Conservation (phyloP, 1,284 basidiomycete genomes). For the Anthracocystis walkeri region DNA sequence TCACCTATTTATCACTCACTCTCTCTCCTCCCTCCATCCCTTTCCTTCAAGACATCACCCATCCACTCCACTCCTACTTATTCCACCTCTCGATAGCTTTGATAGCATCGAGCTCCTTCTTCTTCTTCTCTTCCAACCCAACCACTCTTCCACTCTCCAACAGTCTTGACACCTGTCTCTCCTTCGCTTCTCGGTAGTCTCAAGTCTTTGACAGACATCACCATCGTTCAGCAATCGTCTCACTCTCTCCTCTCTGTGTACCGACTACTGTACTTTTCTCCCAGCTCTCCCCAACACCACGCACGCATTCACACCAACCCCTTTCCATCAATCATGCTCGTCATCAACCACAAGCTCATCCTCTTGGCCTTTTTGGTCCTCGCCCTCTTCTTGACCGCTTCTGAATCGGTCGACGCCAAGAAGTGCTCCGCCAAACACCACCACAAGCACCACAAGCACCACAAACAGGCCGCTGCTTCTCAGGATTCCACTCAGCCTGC, state of each 20-base stretch:
- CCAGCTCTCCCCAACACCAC: background rate
- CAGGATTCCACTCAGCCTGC: slow-evolving; percentile 10
- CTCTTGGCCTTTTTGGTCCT: slow-evolving; percentile 41
- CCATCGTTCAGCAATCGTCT: slow-evolving; percentile 32
- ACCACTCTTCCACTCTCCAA: slow-evolving; percentile 1
- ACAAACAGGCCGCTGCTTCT: slow-evolving; percentile 6
- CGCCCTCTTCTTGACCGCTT: slow-evolving; percentile 28
- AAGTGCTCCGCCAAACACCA: slow-evolving; percentile 39
- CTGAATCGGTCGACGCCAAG: slow-evolving; percentile 32
- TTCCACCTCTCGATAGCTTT: slow-evolving; percentile 36
- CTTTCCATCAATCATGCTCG: slow-evolving; percentile 24
- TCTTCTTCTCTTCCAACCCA: too few relatives aligned
- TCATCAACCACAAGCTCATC: slow-evolving; percentile 44
- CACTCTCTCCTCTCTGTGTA: slow-evolving; percentile 4
- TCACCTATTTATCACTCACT: background rate
- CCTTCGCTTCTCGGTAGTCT: slow-evolving; percentile 27
- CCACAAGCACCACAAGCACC: slow-evolving; percentile 24
- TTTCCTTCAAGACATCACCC: slow-evolving; percentile 2
- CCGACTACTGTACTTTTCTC: slow-evolving; percentile 32
- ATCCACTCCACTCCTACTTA: slow-evolving; percentile 9
- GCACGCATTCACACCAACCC: background rate
- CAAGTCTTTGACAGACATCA: slow-evolving; percentile 48
- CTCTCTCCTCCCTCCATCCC: slow-evolving; percentile 1
- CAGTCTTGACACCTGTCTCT: background rate
- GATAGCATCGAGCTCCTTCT: slow-evolving; percentile 30